Evolutionary conservation across 768 basidiomycete species (phyloP).

Genomic region (Cyclocybe aegerita): DNA sequence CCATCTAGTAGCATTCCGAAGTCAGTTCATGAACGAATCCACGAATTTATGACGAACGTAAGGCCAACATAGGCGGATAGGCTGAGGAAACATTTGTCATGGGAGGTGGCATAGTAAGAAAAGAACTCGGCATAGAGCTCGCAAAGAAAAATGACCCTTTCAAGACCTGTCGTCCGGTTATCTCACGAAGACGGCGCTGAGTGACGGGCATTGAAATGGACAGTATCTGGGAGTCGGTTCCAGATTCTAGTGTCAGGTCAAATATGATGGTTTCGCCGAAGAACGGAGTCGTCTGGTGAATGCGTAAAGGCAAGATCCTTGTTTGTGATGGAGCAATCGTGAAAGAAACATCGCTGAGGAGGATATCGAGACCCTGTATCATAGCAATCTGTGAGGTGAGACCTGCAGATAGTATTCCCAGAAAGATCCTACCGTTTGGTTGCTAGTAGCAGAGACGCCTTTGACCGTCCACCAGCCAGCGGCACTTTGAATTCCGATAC

Average conservation of each 20-base stretch:
- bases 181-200: constrained; percentile 35
- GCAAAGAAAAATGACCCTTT: constrained; percentile 60
- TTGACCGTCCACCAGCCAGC: constrained; percentile 57
- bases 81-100: constrained; percentile 14
- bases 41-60: constrained; percentile 48
- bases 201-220: constrained; percentile 39
- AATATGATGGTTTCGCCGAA: constrained; percentile 30
- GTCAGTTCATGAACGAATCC: not conserved
- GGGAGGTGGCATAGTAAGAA: constrained; percentile 58
- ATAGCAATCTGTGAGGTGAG: constrained; percentile 2
- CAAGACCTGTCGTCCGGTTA: constrained; percentile 35
- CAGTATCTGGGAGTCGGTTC: constrained; percentile 20
- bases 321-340: constrained; percentile 64
- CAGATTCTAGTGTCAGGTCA: constrained; percentile 35
- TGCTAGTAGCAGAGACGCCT: constrained; percentile 13
- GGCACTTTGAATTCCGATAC: constrained; percentile 57
- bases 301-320: constrained; percentile 52
- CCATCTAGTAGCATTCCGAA: constrained; percentile 59
- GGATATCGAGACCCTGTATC: constrained; percentile 27
- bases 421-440: constrained; percentile 13
- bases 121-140: constrained; percentile 52
- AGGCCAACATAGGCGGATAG: constrained; percentile 56
- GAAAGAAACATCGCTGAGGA: constrained; percentile 23
- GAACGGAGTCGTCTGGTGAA: constrained; percentile 43
- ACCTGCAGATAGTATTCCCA: not conserved